These are phyloP conservation scores for Lathyrus sativus DNA, from an alignment of 306 rosid genomes.

Conservation along the genomic window DNA sequence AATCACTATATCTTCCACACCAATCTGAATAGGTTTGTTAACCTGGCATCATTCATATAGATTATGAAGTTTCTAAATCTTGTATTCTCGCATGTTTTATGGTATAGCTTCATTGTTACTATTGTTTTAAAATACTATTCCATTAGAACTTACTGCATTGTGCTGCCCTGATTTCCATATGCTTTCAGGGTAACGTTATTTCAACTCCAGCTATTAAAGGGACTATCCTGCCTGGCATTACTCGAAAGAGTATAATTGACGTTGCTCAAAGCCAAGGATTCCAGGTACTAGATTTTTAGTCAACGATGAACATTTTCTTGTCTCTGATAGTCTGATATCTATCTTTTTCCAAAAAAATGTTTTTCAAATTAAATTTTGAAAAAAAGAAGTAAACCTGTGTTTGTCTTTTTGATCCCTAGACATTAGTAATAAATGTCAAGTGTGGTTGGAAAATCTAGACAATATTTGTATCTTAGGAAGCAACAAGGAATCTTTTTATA, in stretches of 20 bases:
- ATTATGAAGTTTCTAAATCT: conserved; percentile 25
- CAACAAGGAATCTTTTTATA: conserved; percentile 15
- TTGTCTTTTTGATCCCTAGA: conserved; percentile 11
- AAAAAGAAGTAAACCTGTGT: neutral
- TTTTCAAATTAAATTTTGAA: conserved; percentile 16
- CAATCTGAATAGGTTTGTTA: conserved; percentile 12
- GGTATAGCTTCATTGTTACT: conserved; percentile 24
- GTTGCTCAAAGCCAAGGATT: conserved; percentile 87
- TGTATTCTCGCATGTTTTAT: conserved; percentile 4
- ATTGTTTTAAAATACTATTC: conserved; percentile 3
- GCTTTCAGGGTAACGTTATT: conserved; percentile 63
- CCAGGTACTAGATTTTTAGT: conserved; percentile 60
- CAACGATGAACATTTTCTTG: conserved; percentile 23
- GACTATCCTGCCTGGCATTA: conserved; percentile 95
- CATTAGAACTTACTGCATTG: conserved; percentile 22
- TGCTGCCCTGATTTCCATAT: conserved; percentile 27
- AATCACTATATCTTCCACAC: neutral
- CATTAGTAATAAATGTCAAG: neutral
- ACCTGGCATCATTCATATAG: neutral
- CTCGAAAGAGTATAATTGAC: conserved; percentile 94
- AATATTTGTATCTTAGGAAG: conserved; percentile 19
- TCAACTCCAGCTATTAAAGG: conserved; percentile 90
- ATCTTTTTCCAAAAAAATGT: neutral
- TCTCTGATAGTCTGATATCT: conserved; percentile 30
- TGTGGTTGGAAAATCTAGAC: conserved; percentile 23